Evolutionary conservation across 2,329 filamentous ascomycete species (phyloP).

Genomic region (Tolypocladium cylindrosporum): DNA sequence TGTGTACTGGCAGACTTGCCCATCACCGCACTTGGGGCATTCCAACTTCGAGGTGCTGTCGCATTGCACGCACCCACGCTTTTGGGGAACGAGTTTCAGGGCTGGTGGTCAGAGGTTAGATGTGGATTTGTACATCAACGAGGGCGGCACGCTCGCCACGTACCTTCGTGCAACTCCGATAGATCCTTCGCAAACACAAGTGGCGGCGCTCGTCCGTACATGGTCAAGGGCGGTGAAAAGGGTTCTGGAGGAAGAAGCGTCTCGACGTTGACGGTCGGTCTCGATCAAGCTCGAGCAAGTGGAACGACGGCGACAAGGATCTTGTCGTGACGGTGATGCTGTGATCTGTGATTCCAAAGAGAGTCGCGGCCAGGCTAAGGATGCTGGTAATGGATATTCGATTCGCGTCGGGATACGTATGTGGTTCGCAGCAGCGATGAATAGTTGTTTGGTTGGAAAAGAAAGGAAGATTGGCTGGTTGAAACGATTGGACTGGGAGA

Average conservation of each 20-base stretch:
- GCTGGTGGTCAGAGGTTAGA: conserved; percentile 7
- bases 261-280: not conserved
- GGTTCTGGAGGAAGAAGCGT: not conserved
- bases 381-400: not conserved
- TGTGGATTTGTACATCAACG: not conserved
- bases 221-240: not conserved
- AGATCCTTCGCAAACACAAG: conserved; percentile 14
- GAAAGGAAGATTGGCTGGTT: conserved; percentile 14
- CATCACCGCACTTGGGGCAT: conserved; percentile 34
- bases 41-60: conserved; percentile 26
- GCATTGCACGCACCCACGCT: conserved; percentile 35
- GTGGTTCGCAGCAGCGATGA: not conserved
- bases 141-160: conserved; percentile 2
- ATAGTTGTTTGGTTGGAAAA: conserved; percentile 3
- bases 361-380: not conserved
- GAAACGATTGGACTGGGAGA: conserved; percentile 14
- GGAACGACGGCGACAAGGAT: not conserved
- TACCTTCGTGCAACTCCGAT: conserved; percentile 20
- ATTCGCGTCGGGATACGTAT: not conserved
- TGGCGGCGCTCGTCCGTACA: not conserved
- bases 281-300: not conserved
- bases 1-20: conserved; percentile 34
- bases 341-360: not conserved
- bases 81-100: conserved; percentile 27
- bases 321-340: not conserved